A percentile compares a stretch with the other conserved stretches of the same genome.
Conservation (phyloP, 129 eudicot genomes). For the Oenanthe sinensis region DNA sequence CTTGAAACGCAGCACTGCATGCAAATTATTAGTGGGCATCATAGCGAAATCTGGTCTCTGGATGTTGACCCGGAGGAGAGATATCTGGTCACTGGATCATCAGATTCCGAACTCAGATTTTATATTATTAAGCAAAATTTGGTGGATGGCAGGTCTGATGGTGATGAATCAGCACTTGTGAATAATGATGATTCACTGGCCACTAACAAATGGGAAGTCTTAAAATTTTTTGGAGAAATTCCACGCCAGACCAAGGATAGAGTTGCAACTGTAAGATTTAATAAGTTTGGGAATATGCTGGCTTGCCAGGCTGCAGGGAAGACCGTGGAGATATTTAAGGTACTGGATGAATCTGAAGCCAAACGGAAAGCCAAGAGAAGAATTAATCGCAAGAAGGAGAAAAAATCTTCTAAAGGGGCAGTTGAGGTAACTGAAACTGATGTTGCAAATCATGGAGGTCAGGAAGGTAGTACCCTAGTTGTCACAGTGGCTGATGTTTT, state of each 20-base stretch:
- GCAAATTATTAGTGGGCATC: constrained; percentile 95
- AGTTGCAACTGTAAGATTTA: constrained; percentile 73
- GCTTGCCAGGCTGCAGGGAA: constrained; percentile 95
- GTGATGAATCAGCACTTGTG: constrained; percentile 15
- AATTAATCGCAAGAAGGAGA: constrained; percentile 66
- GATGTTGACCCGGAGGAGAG: constrained; percentile 70
- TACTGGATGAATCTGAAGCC: constrained; percentile 76
- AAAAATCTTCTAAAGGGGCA: constrained; percentile 47
- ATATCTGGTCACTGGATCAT: constrained; percentile 84
- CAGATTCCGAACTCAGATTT: constrained; percentile 75
- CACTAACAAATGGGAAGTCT: constrained; percentile 75
- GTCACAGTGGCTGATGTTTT: constrained; percentile 76
- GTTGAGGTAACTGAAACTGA: constrained; percentile 44
- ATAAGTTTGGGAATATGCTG: constrained; percentile 64
- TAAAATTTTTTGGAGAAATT: constrained; percentile 85
- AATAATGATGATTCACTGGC: constrained; percentile 21
- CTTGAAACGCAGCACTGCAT: constrained; percentile 90
- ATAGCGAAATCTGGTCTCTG: constrained; percentile 92
- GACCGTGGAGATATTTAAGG: constrained; percentile 75
- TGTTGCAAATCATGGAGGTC: constrained; percentile 23
- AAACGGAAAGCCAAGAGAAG: constrained; percentile 91
- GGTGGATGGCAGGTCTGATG: constrained; percentile 24
- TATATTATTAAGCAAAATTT: constrained; percentile 49
- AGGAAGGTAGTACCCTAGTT: constrained; percentile 22
- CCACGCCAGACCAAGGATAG: constrained; percentile 78